Conservation (phyloP, 768 basidiomycete genomes). For the Auricularia sp. region DNA sequence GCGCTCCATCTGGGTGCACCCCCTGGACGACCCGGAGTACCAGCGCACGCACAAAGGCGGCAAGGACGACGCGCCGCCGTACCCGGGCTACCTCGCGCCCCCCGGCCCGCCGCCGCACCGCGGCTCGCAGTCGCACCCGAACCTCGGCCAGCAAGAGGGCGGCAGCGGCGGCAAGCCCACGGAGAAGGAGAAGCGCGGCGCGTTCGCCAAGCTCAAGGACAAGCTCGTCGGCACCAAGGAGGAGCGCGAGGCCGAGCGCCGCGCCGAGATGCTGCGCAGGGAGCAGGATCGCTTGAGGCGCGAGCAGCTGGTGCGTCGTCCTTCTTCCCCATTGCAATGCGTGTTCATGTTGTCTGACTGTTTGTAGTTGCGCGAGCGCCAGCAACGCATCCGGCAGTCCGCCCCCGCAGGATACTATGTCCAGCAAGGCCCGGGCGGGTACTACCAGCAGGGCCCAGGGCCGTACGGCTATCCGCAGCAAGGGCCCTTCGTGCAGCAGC, state of each 20-base stretch:
- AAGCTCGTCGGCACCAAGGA: constrained; percentile 55
- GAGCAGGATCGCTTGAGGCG: neutral
- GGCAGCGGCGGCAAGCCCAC: neutral
- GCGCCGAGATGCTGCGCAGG: neutral
- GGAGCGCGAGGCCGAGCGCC: constrained; percentile 36
- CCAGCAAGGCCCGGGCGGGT: constrained; percentile 1
- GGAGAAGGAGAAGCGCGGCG: constrained; percentile 33
- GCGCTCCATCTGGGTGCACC: constrained; percentile 63
- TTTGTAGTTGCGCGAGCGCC: constrained; percentile 20
- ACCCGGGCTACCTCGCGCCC: neutral
- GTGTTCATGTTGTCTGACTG: too few relatives aligned
- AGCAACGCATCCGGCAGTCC: neutral
- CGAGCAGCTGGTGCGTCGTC: constrained; percentile 2
- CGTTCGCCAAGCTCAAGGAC: constrained; percentile 54
- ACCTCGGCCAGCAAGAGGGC: constrained; percentile 1
- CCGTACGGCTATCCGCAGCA: constrained; percentile 1
- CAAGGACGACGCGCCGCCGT: constrained; percentile 19
- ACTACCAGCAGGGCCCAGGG: constrained; percentile 6
- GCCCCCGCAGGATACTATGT: constrained; percentile 5
- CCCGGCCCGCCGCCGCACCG: constrained; percentile 7
- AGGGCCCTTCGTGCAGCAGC: constrained; percentile 12
- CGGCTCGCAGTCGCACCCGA: neutral
- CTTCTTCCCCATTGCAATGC: neutral
- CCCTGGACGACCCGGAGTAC: constrained; percentile 58
- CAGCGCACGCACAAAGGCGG: constrained; percentile 39